Percentiles rank a stretch among this genome's conserved stretches.
Conservation (phyloP, 2,329 filamentous ascomycete species). For the Cladosporium sp. region DNA sequence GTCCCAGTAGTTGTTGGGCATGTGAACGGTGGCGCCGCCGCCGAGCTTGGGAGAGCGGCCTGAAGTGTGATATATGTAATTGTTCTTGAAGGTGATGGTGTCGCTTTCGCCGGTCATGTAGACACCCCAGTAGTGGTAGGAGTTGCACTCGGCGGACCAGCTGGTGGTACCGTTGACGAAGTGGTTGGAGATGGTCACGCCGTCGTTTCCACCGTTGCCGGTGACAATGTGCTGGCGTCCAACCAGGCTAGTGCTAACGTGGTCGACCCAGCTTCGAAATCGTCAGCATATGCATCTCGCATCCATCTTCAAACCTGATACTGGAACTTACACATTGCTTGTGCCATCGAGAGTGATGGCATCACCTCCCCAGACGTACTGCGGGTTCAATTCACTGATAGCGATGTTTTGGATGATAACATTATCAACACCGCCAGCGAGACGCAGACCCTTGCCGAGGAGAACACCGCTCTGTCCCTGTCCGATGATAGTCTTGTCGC, state of each 20-base stretch:
- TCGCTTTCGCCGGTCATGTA: slow-evolving; percentile 56
- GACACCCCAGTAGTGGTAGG: slow-evolving; percentile 58
- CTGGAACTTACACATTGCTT: slow-evolving; percentile 33
- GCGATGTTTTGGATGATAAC: slow-evolving; percentile 48
- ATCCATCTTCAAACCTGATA: neutral
- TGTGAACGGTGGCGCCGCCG: slow-evolving; percentile 53
- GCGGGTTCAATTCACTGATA: slow-evolving; percentile 35
- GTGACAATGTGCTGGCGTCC: slow-evolving; percentile 59
- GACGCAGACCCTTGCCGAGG: slow-evolving; percentile 39
- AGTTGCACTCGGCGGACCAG: slow-evolving; percentile 56
- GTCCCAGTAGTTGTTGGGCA: slow-evolving; percentile 58
- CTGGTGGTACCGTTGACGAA: slow-evolving; percentile 53
- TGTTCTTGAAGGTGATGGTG: slow-evolving; percentile 55
- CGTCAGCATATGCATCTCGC: neutral
- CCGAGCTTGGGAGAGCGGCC: slow-evolving; percentile 60
- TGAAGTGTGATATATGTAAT: slow-evolving; percentile 56
- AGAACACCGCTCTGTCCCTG: slow-evolving; percentile 37
- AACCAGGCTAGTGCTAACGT: slow-evolving; percentile 36
- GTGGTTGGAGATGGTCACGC: slow-evolving; percentile 58
- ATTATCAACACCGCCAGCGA: slow-evolving; percentile 43
- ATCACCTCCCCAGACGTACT: slow-evolving; percentile 39
- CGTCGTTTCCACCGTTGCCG: slow-evolving; percentile 50
- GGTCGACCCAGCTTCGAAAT: neutral
- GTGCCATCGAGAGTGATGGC: slow-evolving; percentile 34
- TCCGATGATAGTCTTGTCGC: slow-evolving; percentile 42